Evolutionary conservation across 139 green algal species (phyloP).

Genomic region (Chlamydomonas applanata): DNA sequence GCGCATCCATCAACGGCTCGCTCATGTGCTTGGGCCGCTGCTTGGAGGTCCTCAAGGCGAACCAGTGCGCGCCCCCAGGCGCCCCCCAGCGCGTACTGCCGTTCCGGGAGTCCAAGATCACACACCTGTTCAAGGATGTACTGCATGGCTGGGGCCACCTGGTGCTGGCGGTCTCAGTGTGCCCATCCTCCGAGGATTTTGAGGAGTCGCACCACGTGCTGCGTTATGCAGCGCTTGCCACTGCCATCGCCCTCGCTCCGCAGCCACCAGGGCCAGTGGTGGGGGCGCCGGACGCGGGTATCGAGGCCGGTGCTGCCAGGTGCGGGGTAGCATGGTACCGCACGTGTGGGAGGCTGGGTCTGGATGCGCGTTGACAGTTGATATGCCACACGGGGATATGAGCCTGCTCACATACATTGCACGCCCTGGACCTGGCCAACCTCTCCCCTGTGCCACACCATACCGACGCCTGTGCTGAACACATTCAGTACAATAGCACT

Average conservation of each 20-base stretch:
- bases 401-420: no score
- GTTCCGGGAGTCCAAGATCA: slow-evolving; percentile 60
- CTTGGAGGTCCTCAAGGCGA: slow-evolving; percentile 75
- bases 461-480: no score
- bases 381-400: no score
- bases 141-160: slow-evolving; percentile 73
- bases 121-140: slow-evolving; percentile 44
- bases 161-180: slow-evolving; percentile 70
- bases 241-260: neutral
- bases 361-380: no score
- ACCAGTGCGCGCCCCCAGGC: slow-evolving; percentile 46
- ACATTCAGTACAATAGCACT: no score
- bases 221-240: slow-evolving; percentile 10
- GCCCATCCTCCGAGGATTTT: slow-evolving; percentile 54
- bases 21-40: slow-evolving; percentile 79
- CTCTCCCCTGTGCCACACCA: no score
- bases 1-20: slow-evolving; percentile 75
- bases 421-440: no score
- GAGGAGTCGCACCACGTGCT: slow-evolving; percentile 35
- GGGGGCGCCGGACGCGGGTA: neutral
- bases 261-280: neutral
- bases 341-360: no score
- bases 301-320: neutral
- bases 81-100: slow-evolving; percentile 49
- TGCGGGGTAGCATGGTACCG: slow-evolving; percentile 4